A percentile compares a stretch with the other conserved stretches of the same genome.
phyloP scores from a whole-genome alignment of 805 yeast species.

The Wickerhamomyces sydowiorum region DNA sequence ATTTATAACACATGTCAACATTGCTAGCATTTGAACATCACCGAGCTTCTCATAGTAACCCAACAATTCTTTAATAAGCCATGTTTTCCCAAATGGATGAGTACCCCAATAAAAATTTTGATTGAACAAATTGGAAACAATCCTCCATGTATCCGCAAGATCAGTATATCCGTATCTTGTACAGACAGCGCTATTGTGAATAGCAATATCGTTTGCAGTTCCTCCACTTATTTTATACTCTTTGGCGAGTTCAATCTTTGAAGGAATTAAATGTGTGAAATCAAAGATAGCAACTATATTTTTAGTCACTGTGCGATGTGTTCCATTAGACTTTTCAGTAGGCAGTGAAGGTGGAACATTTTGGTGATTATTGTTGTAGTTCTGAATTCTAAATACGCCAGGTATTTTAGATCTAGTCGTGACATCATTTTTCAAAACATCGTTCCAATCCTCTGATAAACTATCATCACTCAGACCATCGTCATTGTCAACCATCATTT shows the following conservation, averaged over 20 bases:
- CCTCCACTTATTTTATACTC: slow-evolving; percentile 63
- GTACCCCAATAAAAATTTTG: slow-evolving; percentile 66
- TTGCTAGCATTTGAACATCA: slow-evolving; percentile 85
- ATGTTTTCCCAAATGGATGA: slow-evolving; percentile 68
- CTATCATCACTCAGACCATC: slow-evolving; percentile 45
- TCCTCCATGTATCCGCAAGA: slow-evolving; percentile 71
- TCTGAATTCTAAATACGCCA: slow-evolving; percentile 27
- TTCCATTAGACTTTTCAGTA: slow-evolving; percentile 18
- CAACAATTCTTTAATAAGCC: slow-evolving; percentile 61
- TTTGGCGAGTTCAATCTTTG: slow-evolving; percentile 62
- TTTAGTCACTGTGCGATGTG: slow-evolving; percentile 21
- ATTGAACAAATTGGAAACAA: slow-evolving; percentile 37
- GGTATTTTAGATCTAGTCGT: slow-evolving; percentile 45
- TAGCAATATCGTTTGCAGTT: slow-evolving; percentile 57
- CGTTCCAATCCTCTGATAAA: slow-evolving; percentile 65
- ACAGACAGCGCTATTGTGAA: slow-evolving; percentile 69
- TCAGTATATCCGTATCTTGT: slow-evolving; percentile 52
- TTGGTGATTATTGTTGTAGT: slow-evolving; percentile 4
- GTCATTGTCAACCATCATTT: slow-evolving; percentile 13
- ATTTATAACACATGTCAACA: slow-evolving; percentile 66
- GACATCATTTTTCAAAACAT: slow-evolving; percentile 52
- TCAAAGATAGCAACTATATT: slow-evolving; percentile 63
- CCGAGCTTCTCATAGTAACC: slow-evolving; percentile 55
- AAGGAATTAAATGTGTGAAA: slow-evolving; percentile 66
- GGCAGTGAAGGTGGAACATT: slow-evolving; percentile 3